Percentiles rank a stretch among this genome's conserved stretches.
phyloP scores from a whole-genome alignment of 2,329 filamentous ascomycete genomes.

The Colletotrichum abscissum region DNA sequence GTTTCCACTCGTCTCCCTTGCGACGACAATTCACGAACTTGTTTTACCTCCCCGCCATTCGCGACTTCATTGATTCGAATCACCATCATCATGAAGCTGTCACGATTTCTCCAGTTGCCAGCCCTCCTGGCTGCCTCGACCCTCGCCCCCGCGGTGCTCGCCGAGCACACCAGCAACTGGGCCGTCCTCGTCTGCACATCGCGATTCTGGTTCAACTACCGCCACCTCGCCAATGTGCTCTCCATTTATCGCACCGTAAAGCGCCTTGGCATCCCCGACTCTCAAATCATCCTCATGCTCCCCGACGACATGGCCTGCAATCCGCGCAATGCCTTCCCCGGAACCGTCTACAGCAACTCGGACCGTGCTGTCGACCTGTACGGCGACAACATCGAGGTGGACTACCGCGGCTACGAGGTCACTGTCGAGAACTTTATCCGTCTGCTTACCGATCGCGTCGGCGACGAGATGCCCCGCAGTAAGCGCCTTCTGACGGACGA shows the following conservation, averaged over 20 bases:
- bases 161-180: slow-evolving; percentile 98
- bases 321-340: slow-evolving; percentile 96
- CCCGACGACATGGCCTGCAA: slow-evolving; percentile 99
- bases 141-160: slow-evolving; percentile 57
- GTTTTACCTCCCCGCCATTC: neutral
- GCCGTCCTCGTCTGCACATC: slow-evolving; percentile 98
- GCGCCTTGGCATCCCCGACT: slow-evolving; percentile 95
- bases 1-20: slow-evolving; percentile 15
- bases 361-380: slow-evolving; percentile 96
- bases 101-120: slow-evolving; percentile 55
- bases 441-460: slow-evolving; percentile 91
- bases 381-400: slow-evolving; percentile 98
- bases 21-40: neutral
- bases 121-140: slow-evolving; percentile 61
- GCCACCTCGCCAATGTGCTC: slow-evolving; percentile 96
- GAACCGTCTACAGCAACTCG: slow-evolving; percentile 98
- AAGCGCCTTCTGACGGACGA: slow-evolving; percentile 96
- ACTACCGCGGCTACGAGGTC: slow-evolving; percentile 97
- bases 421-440: slow-evolving; percentile 99
- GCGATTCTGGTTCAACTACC: slow-evolving; percentile 99
- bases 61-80: neutral
- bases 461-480: slow-evolving; percentile 92
- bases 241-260: slow-evolving; percentile 99
- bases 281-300: slow-evolving; percentile 99
- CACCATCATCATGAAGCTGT: slow-evolving; percentile 61